Conservation (phyloP, 805 yeast species). For the Metschnikowia baotianmanensis region DNA sequence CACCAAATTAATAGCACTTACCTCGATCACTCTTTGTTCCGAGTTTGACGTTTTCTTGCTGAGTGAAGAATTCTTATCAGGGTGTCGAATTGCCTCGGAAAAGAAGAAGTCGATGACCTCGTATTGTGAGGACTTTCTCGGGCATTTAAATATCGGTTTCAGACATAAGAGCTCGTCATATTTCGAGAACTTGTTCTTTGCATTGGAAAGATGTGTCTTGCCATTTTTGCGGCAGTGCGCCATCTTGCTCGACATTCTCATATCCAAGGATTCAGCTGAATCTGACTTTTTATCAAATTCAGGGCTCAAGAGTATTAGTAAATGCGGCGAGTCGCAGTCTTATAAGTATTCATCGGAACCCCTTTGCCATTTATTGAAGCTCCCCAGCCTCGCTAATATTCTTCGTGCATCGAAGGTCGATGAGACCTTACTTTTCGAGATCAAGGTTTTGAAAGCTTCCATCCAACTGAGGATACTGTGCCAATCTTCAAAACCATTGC, state of each 20-base stretch:
- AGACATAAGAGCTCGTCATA: background rate
- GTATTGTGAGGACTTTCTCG: constrained; percentile 1
- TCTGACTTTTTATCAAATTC: constrained; percentile 18
- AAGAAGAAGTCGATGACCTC: too few relatives aligned
- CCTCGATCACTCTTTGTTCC: constrained; percentile 21
- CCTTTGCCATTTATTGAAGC: constrained; percentile 24
- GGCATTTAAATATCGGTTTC: background rate
- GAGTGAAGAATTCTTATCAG: background rate
- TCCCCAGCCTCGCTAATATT: constrained; percentile 19
- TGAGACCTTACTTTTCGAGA: constrained; percentile 1
- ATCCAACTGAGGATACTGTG: background rate
- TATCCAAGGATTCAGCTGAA: constrained; percentile 29
- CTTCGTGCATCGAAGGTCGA: background rate
- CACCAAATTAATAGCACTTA: constrained; percentile 27
- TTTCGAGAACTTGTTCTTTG: constrained; percentile 7
- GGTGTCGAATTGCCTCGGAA: background rate
- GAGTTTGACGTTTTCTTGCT: constrained; percentile 3
- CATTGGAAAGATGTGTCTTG: constrained; percentile 17
- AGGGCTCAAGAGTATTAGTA: constrained; percentile 19
- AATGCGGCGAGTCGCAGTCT: constrained; percentile 17
- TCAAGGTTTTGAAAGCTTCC: constrained; percentile 1
- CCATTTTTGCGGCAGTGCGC: constrained; percentile 38
- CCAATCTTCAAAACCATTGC: background rate
- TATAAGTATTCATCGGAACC: constrained; percentile 22
- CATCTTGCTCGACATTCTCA: constrained; percentile 33